Base-by-base conservation (phyloP, 2,329 filamentous ascomycete species). In the Colletotrichum lini region DNA sequence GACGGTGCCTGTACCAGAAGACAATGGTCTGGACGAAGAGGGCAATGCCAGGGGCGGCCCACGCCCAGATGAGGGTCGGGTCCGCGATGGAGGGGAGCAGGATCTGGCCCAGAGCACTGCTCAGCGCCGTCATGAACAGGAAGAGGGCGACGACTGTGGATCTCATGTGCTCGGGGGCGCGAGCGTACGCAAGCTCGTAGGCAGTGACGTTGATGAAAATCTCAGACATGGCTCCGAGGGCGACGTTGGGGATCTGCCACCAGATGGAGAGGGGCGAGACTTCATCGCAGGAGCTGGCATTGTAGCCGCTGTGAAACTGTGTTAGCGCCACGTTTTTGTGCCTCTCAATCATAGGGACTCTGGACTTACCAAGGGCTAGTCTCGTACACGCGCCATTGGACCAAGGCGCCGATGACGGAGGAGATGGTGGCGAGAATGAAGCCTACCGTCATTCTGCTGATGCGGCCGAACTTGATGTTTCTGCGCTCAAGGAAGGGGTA, bases 101-200 rank as follows among this genome's bases (percentile, higher is more conserved):
- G 0, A 84, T 83, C 73, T 85, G 80, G 38, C 82, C 82, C 8
- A 87, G 75, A 2, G 88, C 88, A 47, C 84, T 85, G 4, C 87
- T 88, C 72, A 91, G 82, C 0, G 89, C 89, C 67, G 86, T 89
- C 74, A 87, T 90, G 73, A 91, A 84, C 10, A 90, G 80, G 75
- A 84, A 88, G 70, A 91, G 81, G 0, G 88, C 85, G 76, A 88
- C 84, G 38, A 91, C 86, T 16, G 88, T 86, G 3, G 86, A 87
- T 76, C 88, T 86, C 90, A 93, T 92, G 76, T 88, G 87, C 65
- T 86, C 86, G 2, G 91, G 91, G 0, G 91, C 90, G 77, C 92
- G 91, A 76, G 89, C 90, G 80, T 90, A 93, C 9, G 90, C 91
- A 73, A 93, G 90, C 78, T 93, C 91, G 58, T 92, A 86, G 58